Conservation (phyloP, 1,284 basidiomycete genomes). For the Cutaneotrichosporon cavernicola region DNA sequence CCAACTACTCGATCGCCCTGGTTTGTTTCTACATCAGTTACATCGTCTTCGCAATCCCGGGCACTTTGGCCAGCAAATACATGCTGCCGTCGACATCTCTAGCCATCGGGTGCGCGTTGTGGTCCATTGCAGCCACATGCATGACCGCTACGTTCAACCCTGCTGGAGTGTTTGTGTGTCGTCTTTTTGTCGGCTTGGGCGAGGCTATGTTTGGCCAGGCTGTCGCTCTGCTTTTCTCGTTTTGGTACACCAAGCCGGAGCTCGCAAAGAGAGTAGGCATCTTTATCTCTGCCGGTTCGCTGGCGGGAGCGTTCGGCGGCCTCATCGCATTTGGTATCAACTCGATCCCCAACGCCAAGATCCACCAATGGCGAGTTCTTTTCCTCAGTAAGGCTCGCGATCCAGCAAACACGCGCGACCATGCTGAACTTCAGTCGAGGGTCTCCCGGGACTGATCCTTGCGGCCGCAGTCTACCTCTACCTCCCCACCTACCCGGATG, state of each 20-base stretch:
- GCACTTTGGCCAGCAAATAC: constrained; percentile 45
- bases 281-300: constrained; percentile 54
- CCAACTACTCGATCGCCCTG: constrained; percentile 51
- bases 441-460: constrained; percentile 60
- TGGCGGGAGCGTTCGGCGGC: constrained; percentile 51
- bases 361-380: constrained; percentile 44
- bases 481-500: constrained; percentile 75
- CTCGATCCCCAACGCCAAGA: constrained; percentile 36
- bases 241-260: constrained; percentile 54
- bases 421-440: constrained; percentile 57
- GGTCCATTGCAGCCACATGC: constrained; percentile 53
- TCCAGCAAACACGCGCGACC: no score
- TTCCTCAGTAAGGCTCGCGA: constrained; percentile 28
- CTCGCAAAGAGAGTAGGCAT: constrained; percentile 54
- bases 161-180: constrained; percentile 50
- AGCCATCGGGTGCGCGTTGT: constrained; percentile 50
- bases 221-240: constrained; percentile 40
- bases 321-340: constrained; percentile 49
- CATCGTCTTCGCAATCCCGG: constrained; percentile 48
- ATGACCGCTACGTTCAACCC: constrained; percentile 48
- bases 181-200: constrained; percentile 53
- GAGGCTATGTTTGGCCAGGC: constrained; percentile 50
- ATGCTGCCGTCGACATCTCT: constrained; percentile 51
- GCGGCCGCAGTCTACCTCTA: constrained; percentile 65
- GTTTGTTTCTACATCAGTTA: constrained; percentile 53